Conservation (phyloP, 179 eudicot species). For the Patellifolia procumbens region DNA sequence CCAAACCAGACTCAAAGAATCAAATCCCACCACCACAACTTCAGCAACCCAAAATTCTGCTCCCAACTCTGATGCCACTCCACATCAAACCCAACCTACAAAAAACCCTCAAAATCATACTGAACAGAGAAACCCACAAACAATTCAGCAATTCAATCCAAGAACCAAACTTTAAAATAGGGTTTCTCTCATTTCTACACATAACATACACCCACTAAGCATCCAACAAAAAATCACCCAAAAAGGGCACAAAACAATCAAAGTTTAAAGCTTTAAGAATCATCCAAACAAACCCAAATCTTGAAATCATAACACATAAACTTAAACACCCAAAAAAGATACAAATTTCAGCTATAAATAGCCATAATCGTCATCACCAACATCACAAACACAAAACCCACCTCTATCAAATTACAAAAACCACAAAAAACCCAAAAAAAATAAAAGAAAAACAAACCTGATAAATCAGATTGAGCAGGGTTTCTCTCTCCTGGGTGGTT, state of each 20-base stretch:
- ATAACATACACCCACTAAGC: not conserved
- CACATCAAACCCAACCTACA: not conserved
- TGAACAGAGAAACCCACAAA: not conserved
- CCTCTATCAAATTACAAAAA: not conserved
- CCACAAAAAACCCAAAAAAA: too few species aligned
- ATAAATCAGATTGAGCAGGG: not conserved
- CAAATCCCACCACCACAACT: not conserved
- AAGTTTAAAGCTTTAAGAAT: conserved; percentile 15
- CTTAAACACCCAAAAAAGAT: not conserved
- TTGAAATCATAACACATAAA: not conserved
- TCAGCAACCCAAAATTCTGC: conserved; percentile 25
- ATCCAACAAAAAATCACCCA: too few species aligned
- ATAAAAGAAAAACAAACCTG: not conserved
- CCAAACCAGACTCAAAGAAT: not conserved
- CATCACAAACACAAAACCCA: not conserved
- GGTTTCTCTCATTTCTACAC: not conserved
- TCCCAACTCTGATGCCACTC: conserved; percentile 8
- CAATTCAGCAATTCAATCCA: not conserved
- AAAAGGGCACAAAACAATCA: not conserved
- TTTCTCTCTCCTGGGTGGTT: not conserved
- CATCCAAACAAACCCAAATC: not conserved
- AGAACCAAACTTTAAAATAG: not conserved
- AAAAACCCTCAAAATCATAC: not conserved
- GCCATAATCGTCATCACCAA: not conserved
- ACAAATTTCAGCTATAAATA: not conserved